Base-by-base conservation (phyloP, 2,329 filamentous ascomycete species). In the Ophiocordyceps camponoti-floridani region DNA sequence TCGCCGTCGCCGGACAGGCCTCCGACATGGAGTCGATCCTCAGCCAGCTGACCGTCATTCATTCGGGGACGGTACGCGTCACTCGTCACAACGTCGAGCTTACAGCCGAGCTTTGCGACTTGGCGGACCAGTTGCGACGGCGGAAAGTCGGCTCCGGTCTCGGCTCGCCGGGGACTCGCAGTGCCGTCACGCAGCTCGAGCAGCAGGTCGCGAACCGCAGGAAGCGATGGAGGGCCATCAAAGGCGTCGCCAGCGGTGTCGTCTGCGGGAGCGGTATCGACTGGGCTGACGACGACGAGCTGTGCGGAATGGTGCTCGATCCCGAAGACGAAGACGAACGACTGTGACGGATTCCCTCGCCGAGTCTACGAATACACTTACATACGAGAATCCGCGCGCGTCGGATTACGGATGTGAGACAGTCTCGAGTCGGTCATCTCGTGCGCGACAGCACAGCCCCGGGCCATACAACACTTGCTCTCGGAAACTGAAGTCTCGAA, bases 201-300 rank as follows among this genome's bases (percentile, higher is more conserved):
- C 62, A 58, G 6, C 70, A 78, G 38, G 62, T 83, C 47, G 77
- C 72, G 53, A 65, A 66, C 19, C 80, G 77, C 56, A 74, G 74
- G 48, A 75, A 77, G 51, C 72, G 73, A 54, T 85, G 79, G 78
- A 76, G 77, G 54, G 77, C 81, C 18, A 74, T 89, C 59, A 91
- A 89, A 63, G 82, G 76, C 23, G 75, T 86, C 40, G 72, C 82
- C n/a, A 83, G 82, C 54, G 84, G 82, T 16, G 72, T 87, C 45
- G 73, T 94, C 42, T 83, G 77, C 5, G 84, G 83, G 3, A 93
- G 85, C 58, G 86, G 86, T 42, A 68, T 91, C 45, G 79, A 93
- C 55, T 94, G 86, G 86, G 77, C 76, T 12, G 66, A 72, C 38
- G 78, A 93, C 59, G 70, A 77, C 44, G 69, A 67, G 47, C 63